Base-by-base conservation (phyloP, 805 yeast species). In the Schwanniomyces sp. region DNA sequence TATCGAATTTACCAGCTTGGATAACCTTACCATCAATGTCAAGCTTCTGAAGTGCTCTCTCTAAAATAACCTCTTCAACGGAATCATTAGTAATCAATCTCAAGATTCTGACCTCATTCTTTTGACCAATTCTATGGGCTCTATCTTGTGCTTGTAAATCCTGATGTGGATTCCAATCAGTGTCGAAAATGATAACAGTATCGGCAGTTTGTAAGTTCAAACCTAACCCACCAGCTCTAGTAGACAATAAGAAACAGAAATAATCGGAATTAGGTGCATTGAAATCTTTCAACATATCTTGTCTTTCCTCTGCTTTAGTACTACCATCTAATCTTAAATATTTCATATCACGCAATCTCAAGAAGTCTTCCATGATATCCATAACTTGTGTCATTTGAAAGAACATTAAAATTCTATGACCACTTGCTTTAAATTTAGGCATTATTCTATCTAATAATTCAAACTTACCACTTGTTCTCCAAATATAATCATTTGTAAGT, bases 131-230 rank as follows among this genome's bases (percentile, higher is more conserved):
- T 76, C 95, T 81, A 66, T 88, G 95, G 1, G 95, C 95, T 74
- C 95, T 78, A 67, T 88, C 95, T 67, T 88, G 95, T 1, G 94
- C 95, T 65, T 88, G 95, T 61, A 88, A 79, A 81, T 88, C 95
- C 67, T 88, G 95, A 70, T 88, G 95, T 7, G 95, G 95, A 62
- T 88, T 88, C 95, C 95, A 88, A 70, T 88, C 95, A 12, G 92
- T 86, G 64, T 88, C 95, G 63, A 87, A 88, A 52, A 88, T 88
- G 52, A 88, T 82, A 49, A 88, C 95, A 0, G 95, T 88, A 63
- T 88, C 95, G 3, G 95, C 95, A 24, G 91, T 86, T 70, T 88
- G 95, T 64, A 88, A 80, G 66, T 88, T 88, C 59, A 88, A 76
- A 61, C 95, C 95, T 58, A 88, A 79, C 54, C 95, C 95, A 78